These are phyloP conservation scores for Russula brevipes DNA, from an alignment of 768 basidiomycete species.

Conservation along the genomic window DNA sequence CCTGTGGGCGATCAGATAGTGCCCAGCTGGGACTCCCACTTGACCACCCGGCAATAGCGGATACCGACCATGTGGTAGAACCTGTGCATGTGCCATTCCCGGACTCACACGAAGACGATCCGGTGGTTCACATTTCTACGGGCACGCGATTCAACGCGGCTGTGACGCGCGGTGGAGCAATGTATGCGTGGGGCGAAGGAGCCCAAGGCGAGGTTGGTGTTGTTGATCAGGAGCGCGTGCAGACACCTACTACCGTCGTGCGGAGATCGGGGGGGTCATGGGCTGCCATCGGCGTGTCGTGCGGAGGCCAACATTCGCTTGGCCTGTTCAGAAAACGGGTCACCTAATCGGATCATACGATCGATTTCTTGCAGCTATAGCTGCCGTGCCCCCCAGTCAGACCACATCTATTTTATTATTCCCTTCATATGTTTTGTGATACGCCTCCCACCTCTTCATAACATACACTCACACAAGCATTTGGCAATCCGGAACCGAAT, in stretches of 20 bases:
- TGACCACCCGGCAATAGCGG: slow-evolving; percentile 58
- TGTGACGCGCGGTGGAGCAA: slow-evolving; percentile 57
- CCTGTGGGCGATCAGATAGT: slow-evolving; percentile 78
- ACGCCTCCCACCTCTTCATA: not conserved
- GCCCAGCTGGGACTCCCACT: slow-evolving; percentile 76
- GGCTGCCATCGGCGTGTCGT: slow-evolving; percentile 59
- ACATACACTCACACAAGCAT: not conserved
- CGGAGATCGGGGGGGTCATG: slow-evolving; percentile 67
- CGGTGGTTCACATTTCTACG: slow-evolving; percentile 58
- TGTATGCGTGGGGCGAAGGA: slow-evolving; percentile 78
- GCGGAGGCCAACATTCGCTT: slow-evolving; percentile 76
- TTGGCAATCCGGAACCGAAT: not conserved
- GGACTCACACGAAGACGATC: slow-evolving; percentile 47
- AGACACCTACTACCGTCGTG: slow-evolving; percentile 62
- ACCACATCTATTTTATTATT: slow-evolving; percentile 19
- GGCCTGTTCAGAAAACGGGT: slow-evolving; percentile 31
- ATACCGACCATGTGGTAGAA: slow-evolving; percentile 55
- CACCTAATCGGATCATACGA: slow-evolving; percentile 3
- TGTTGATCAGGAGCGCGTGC: slow-evolving; percentile 50
- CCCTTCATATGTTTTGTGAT: slow-evolving; percentile 14
- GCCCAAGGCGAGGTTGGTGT: slow-evolving; percentile 67
- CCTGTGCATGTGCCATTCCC: slow-evolving; percentile 66
- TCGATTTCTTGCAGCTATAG: not conserved
- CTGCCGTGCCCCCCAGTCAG: not conserved
- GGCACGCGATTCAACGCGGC: slow-evolving; percentile 72